Evolutionary conservation across 768 basidiomycete genomes (phyloP).

Genomic region (Mycena rosella): DNA sequence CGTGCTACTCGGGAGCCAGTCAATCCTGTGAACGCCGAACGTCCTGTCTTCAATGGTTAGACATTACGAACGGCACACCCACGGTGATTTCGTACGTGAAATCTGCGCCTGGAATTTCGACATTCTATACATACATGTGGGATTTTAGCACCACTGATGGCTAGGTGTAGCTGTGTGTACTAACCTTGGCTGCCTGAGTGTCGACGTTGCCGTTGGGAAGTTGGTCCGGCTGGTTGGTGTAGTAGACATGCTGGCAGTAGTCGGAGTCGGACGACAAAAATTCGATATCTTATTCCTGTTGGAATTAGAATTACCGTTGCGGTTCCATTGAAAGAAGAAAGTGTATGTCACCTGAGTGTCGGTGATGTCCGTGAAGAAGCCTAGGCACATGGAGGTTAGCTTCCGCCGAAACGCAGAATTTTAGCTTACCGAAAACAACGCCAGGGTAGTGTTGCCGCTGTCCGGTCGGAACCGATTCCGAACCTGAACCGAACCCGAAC

Average conservation of each 20-base stretch:
- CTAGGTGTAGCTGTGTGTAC: neutral
- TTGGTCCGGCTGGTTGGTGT: constrained; percentile 35
- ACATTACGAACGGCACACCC: no score
- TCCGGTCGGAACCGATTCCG: no score
- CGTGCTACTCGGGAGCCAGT: constrained; percentile 28
- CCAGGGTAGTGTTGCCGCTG: no score
- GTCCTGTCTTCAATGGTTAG: no score
- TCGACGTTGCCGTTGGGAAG: constrained; percentile 18
- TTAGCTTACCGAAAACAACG: constrained; percentile 35
- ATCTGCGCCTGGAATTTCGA: constrained; percentile 30
- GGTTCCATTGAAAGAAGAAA: no score
- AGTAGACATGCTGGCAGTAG: constrained; percentile 32
- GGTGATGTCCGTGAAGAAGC: constrained; percentile 33
- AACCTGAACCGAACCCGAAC: no score
- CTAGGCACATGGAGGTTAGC: constrained; percentile 1
- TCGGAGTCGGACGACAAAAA: constrained; percentile 32
- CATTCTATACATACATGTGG: neutral
- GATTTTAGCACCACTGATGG: neutral
- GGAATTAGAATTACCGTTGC: no score
- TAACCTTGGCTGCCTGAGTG: constrained; percentile 26
- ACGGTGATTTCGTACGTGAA: constrained; percentile 31
- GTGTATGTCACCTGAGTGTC: constrained; percentile 32
- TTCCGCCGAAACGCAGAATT: no score
- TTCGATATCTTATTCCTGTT: constrained; percentile 38
- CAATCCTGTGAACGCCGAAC: constrained; percentile 36